A percentile compares a stretch with the other conserved stretches of the same genome.
Conservation (phyloP, 2,329 filamentous ascomycete species). For the Fusarium mangiferae region DNA sequence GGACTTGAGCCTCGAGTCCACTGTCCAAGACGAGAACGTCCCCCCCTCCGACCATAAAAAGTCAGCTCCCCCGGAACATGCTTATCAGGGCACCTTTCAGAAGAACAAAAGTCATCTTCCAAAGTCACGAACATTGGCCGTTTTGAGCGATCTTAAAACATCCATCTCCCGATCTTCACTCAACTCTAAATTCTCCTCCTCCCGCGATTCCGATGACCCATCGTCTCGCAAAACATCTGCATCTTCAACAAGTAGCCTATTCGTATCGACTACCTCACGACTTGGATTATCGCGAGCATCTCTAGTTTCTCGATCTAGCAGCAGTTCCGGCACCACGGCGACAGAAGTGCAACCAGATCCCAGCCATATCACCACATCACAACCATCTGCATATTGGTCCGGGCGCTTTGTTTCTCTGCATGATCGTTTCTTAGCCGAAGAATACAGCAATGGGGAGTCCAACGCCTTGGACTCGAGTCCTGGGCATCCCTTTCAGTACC, state of each 20-base stretch:
- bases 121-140: conserved; percentile 57
- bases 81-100: not conserved
- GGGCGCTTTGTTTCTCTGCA: conserved; percentile 68
- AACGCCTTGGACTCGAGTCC: not conserved
- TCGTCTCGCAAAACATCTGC: conserved; percentile 32
- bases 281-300: conserved; percentile 35
- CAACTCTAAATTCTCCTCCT: conserved; percentile 27
- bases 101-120: conserved; percentile 49
- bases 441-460: conserved; percentile 30
- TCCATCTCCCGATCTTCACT: conserved; percentile 54
- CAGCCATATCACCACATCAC: conserved; percentile 52
- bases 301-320: conserved; percentile 28
- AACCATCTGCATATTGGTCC: conserved; percentile 67
- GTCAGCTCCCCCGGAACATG: not conserved
- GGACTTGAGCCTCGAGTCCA: conserved; percentile 3
- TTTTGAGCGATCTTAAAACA: conserved; percentile 57
- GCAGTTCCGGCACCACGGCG: conserved; percentile 25
- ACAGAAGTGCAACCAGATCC: conserved; percentile 34
- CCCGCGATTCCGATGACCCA: conserved; percentile 12
- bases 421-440: conserved; percentile 56
- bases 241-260: conserved; percentile 34
- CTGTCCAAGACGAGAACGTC: conserved; percentile 45
- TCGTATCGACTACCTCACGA: conserved; percentile 31
- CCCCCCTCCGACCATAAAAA: conserved; percentile 18
- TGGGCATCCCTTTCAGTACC: not conserved